These are phyloP conservation scores for Taxillus chinensis DNA, from an alignment of 164 flowering plant genomes.

Conservation along the genomic window DNA sequence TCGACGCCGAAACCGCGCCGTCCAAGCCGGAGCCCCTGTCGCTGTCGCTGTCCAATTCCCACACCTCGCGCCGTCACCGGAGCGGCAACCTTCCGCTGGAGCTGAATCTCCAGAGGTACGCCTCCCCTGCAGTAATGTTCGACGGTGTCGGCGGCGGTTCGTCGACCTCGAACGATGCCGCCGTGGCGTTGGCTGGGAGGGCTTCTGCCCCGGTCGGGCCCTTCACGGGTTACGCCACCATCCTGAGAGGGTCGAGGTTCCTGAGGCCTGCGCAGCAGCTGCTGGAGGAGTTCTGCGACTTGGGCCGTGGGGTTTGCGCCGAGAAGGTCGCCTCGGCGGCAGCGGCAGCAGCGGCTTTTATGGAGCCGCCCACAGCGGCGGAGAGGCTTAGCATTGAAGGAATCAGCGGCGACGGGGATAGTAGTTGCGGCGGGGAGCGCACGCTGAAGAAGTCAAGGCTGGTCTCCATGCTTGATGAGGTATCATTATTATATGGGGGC, in stretches of 20 bases:
- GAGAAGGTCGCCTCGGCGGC: conserved; percentile 20
- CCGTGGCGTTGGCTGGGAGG: conserved; percentile 15
- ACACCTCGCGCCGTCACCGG: conserved; percentile 9
- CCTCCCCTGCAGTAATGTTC: conserved; percentile 11
- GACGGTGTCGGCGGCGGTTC: conserved; percentile 9
- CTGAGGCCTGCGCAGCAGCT: conserved; percentile 77
- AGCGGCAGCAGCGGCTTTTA: conserved; percentile 17
- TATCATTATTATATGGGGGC: conserved; percentile 7
- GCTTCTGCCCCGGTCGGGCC: conserved; percentile 56
- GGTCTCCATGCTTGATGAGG: conserved; percentile 75
- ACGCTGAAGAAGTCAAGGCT: conserved; percentile 45
- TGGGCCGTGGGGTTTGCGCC: conserved; percentile 26
- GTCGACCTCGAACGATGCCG: conserved; percentile 13
- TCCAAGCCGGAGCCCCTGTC: conserved; percentile 35
- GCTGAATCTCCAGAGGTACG: conserved; percentile 29
- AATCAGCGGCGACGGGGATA: conserved; percentile 17
- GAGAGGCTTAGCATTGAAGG: conserved; percentile 8
- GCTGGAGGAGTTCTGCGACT: conserved; percentile 59
- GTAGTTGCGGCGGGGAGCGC: conserved; percentile 18
- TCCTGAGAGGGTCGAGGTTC: conserved; percentile 66
- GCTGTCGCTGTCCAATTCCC: conserved; percentile 47
- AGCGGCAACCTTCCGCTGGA: conserved; percentile 19
- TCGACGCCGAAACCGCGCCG: conserved; percentile 15
- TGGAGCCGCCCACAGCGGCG: conserved; percentile 27
- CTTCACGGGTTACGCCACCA: conserved; percentile 76